Percentiles rank a stretch among this genome's conserved stretches.
Evolutionary conservation across 2,329 filamentous ascomycete genomes (phyloP).

Genomic region (Neoscytalidium dimidiatum): DNA sequence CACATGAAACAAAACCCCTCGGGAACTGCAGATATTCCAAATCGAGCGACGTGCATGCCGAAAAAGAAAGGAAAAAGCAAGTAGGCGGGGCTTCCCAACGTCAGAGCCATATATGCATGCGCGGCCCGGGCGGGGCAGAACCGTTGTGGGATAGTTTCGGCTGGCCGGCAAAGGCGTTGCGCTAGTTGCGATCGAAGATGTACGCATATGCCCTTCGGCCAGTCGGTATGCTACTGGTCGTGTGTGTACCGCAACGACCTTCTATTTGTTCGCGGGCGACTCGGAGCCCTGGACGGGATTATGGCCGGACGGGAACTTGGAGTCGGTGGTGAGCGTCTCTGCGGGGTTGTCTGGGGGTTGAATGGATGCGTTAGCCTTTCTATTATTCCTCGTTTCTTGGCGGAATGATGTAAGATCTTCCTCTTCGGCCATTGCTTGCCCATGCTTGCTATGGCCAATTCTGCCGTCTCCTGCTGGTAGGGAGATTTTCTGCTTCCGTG

Average conservation of each 20-base stretch:
- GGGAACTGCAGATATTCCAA: not conserved
- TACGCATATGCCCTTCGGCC: too few relatives aligned
- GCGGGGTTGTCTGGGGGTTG: constrained; percentile 54
- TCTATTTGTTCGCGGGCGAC: constrained; percentile 14
- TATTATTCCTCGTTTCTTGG: not conserved
- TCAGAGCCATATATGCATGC: constrained; percentile 11
- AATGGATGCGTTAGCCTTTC: constrained; percentile 23
- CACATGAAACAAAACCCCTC: constrained; percentile 2
- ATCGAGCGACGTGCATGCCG: constrained; percentile 11
- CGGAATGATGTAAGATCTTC: not conserved
- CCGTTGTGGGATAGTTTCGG: not conserved
- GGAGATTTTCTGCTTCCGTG: not conserved
- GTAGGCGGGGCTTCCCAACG: not conserved
- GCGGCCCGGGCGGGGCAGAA: not conserved
- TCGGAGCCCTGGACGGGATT: constrained; percentile 49
- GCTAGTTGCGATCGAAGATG: constrained; percentile 2
- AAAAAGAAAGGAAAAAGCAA: not conserved
- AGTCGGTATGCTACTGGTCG: too few relatives aligned
- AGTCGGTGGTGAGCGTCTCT: constrained; percentile 54
- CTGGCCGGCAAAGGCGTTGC: not conserved
- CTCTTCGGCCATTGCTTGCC: not conserved
- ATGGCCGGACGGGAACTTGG: constrained; percentile 44
- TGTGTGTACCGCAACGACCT: not conserved
- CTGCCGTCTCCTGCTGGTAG: not conserved
- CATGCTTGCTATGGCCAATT: too few relatives aligned